These are phyloP conservation scores for Arthroderma sp. DNA, from an alignment of 2,329 filamentous ascomycete genomes.

Conservation along the genomic window DNA sequence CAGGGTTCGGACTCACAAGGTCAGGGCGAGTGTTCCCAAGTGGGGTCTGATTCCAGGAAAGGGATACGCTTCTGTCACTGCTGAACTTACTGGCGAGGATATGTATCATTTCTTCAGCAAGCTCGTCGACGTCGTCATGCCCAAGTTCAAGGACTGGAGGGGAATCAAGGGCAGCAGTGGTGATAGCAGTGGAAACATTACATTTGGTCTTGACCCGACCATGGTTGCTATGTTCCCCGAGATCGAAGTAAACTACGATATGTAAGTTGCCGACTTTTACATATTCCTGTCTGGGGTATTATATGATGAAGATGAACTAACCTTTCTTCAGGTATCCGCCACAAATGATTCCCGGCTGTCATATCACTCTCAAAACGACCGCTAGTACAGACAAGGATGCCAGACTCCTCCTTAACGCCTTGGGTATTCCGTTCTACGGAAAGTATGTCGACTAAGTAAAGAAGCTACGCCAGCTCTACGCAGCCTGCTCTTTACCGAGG, in stretches of 20 bases:
- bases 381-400: conserved; percentile 78
- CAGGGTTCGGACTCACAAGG: conserved; percentile 55
- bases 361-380: conserved; percentile 72
- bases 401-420: conserved; percentile 55
- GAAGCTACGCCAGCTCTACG: too few relatives aligned
- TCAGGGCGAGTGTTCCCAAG: conserved; percentile 55
- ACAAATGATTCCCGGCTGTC: conserved; percentile 71
- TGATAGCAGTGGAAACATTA: conserved; percentile 77
- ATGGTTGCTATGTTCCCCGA: conserved; percentile 80
- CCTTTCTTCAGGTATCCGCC: conserved; percentile 42
- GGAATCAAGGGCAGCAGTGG: conserved; percentile 66
- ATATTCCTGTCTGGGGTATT: neutral
- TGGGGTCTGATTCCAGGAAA: conserved; percentile 64
- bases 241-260: conserved; percentile 84
- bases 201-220: conserved; percentile 63
- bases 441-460: conserved; percentile 44
- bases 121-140: conserved; percentile 76
- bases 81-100: conserved; percentile 61
- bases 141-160: conserved; percentile 90
- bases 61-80: conserved; percentile 58
- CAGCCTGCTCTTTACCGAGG: too few relatives aligned
- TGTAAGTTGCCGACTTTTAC: conserved; percentile 43
- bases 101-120: conserved; percentile 89
- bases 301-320: conserved; percentile 2
- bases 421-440: conserved; percentile 73